phyloP scores from a whole-genome alignment of 2,329 filamentous ascomycete species.

The Aspergillus phoenicis region DNA sequence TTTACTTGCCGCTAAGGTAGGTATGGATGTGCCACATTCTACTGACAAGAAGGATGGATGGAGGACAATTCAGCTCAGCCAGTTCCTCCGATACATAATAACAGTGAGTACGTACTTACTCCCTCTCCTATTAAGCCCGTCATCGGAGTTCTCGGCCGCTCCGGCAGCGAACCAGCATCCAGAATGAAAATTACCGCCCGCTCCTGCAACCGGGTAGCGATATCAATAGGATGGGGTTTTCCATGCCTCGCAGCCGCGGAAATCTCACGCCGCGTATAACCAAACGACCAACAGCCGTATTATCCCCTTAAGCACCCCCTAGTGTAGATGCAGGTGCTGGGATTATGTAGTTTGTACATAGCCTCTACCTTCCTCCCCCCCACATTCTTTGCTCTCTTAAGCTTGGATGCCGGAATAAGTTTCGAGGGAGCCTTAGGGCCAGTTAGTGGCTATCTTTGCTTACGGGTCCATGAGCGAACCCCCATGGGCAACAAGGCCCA shows the following conservation, averaged over 20 bases:
- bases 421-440: not conserved
- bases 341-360: conserved; percentile 2
- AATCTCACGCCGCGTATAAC: not conserved
- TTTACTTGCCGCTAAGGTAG: not conserved
- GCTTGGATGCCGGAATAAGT: not conserved
- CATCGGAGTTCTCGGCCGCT: conserved; percentile 18
- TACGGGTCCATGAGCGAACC: not conserved
- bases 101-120: not conserved
- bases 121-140: conserved; percentile 8
- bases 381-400: not conserved
- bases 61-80: not conserved
- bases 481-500: not conserved
- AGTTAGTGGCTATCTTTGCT: not conserved
- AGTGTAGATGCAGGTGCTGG: conserved; percentile 12
- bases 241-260: not conserved
- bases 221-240: not conserved
- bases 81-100: not conserved
- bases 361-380: too few relatives aligned
- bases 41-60: not conserved
- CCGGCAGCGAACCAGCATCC: conserved; percentile 21
- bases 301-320: not conserved
- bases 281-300: not conserved
- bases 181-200: conserved; percentile 17
- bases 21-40: too few relatives aligned
- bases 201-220: conserved; percentile 6